A percentile compares a stretch with the other conserved stretches of the same genome.
Conservation (phyloP, 495 filamentous ascomycete genomes). For the Lepraria neglecta region DNA sequence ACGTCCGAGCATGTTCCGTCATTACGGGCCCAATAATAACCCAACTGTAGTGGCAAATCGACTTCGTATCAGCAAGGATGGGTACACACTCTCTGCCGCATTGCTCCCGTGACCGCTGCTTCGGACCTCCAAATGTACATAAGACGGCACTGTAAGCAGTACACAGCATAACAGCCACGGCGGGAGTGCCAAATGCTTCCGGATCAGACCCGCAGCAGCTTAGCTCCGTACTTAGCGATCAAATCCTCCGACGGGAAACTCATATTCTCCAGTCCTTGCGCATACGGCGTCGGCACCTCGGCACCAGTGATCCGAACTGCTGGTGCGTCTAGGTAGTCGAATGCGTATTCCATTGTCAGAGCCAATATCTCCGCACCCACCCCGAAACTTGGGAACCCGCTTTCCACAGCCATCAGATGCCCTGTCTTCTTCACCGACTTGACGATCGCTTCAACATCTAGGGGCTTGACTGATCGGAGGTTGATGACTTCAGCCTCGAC, state of each 20-base stretch:
- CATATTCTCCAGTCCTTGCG: conserved; percentile 80
- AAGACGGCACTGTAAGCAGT: background rate
- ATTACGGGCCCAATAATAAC: background rate
- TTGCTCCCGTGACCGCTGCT: background rate
- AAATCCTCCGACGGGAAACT: conserved; percentile 80
- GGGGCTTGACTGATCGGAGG: conserved; percentile 90
- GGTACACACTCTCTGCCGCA: background rate
- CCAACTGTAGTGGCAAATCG: background rate
- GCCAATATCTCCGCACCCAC: conserved; percentile 89
- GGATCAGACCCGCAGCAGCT: conserved; percentile 62
- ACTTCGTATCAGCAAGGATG: background rate
- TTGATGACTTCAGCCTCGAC: conserved; percentile 97
- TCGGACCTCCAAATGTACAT: background rate
- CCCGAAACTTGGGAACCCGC: conserved; percentile 91
- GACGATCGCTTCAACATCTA: conserved; percentile 90
- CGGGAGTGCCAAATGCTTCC: background rate
- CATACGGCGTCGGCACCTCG: conserved; percentile 93
- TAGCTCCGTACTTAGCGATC: conserved; percentile 76
- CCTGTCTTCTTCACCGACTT: conserved; percentile 98
- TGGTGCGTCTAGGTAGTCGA: conserved; percentile 92
- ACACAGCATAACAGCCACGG: background rate
- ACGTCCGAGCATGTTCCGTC: conserved; percentile 7
- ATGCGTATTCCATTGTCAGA: conserved; percentile 92
- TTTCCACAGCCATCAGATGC: conserved; percentile 85
- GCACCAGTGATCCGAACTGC: conserved; percentile 91